Conservation (phyloP, 2,329 filamentous ascomycete genomes). For the Elsinoe fawcettii region DNA sequence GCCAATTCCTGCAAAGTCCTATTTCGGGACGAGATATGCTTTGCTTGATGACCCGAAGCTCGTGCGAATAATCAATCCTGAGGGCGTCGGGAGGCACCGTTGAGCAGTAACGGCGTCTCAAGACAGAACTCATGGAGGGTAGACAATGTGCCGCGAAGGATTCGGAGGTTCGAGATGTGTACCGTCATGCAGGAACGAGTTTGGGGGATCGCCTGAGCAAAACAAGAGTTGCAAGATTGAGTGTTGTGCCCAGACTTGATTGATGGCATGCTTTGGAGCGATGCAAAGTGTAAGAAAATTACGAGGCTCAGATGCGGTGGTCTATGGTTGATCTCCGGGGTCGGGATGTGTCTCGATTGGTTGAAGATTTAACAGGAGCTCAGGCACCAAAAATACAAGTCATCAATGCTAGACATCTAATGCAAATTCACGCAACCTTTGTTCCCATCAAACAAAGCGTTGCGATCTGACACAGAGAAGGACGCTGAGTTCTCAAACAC, state of each 20-base stretch:
- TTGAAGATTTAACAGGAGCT: not conserved
- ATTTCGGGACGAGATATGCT: not conserved
- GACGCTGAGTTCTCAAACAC: not conserved
- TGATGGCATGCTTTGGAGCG: slow-evolving; percentile 1
- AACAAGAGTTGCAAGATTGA: not conserved
- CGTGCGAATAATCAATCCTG: not conserved
- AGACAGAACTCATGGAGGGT: not conserved
- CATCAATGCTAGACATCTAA: not conserved
- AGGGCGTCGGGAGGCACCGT: not conserved
- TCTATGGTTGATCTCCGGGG: slow-evolving; percentile 6
- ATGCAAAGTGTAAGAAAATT: slow-evolving; percentile 13
- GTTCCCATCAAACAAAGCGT: not conserved
- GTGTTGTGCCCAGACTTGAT: not conserved
- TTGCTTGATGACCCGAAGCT: not conserved
- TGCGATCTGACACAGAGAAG: not conserved
- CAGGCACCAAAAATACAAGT: not conserved
- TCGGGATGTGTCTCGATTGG: not conserved
- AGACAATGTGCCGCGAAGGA: not conserved
- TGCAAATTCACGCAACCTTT: not conserved
- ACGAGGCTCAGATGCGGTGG: not conserved
- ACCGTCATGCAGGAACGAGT: not conserved
- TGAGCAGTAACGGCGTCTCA: not conserved
- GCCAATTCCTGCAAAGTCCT: slow-evolving; percentile 2
- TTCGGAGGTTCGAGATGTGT: not conserved
- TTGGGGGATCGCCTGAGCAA: not conserved